Evolutionary conservation across 2,329 filamentous ascomycete species (phyloP), one percentile per base, ranked within the genome.

Genomic region (Cladosporium cucumerinum): DNA sequence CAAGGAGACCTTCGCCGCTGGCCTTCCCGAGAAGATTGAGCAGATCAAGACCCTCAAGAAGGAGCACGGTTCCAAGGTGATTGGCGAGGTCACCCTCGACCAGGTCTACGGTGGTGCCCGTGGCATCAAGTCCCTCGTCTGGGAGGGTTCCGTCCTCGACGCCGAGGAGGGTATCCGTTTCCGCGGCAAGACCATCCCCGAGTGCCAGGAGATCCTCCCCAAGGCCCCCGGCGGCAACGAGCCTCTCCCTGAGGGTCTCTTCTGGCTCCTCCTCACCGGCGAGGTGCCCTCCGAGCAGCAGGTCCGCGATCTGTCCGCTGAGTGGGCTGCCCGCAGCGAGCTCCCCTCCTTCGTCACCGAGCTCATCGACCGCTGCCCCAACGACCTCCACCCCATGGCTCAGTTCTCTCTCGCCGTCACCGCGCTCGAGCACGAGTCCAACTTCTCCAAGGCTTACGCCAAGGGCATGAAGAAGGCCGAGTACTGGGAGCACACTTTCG

Each of bases 391-490:
- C 88, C 95, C 95, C 80, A 99, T 99, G 95, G 94, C 95, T 69
- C 95, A 99, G 85, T 96, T 99, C 87, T 98, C 95, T 66, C 85
- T 99, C 76, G 95, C 95, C 76, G 93, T 99, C 76, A 97, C 91
- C 74, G 95, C 95, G 77, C 93, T 99, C 77, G 95, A 99, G 89
- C 93, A 97, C 83, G 94, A 96, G 80, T 98, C 95, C 69, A 88
- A 91, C 71, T 99, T 99, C 83, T 89, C 95, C 80, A 97, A 97
- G 87, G 95, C 95, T 76, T 99, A 99, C 79, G 94, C 93, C 77
- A 96, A 96, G 88, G 95, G 95, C 78, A 92, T 99, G 78, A 95
- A 94, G 89, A 99, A 99, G 91, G 92, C 93, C 82, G 93, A 98
- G 75, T 99, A 99, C 91, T 99, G 95, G 95, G 88, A 89, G 82